Percentiles rank a stretch among this genome's conserved stretches.
Conservation (phyloP, 495 filamentous ascomycete species). For the Copromyces sp. region DNA sequence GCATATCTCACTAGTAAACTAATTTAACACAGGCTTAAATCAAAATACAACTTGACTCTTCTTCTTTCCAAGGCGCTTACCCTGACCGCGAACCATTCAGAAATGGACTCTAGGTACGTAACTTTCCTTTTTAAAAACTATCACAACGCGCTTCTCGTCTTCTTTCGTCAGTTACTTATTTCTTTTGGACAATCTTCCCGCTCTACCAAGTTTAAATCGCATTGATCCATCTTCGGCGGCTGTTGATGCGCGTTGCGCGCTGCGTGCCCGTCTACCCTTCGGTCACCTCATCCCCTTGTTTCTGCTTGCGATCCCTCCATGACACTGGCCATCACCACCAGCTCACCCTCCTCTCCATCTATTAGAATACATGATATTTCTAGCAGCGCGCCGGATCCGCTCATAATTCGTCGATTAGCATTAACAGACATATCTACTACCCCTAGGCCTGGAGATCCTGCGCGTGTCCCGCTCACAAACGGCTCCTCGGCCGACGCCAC, state of each 20-base stretch:
- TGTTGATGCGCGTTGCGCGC: not conserved
- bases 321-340: not conserved
- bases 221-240: not conserved
- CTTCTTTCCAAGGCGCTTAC: not conserved
- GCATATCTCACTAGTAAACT: not conserved
- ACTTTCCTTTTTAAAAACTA: not conserved
- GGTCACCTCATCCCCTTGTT: not conserved
- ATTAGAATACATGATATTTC: not conserved
- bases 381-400: not conserved
- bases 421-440: not conserved
- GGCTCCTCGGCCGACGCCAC: not conserved
- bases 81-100: not conserved
- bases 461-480: not conserved
- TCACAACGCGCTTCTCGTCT: not conserved
- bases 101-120: not conserved
- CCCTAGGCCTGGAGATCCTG: not conserved
- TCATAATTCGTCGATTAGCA: not conserved
- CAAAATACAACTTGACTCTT: not conserved
- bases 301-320: not conserved
- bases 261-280: not conserved
- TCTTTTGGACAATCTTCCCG: not conserved
- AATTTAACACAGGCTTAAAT: not conserved
- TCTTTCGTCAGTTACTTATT: not conserved
- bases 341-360: not conserved
- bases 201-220: not conserved